These are phyloP conservation scores for Sporodiniella umbellata DNA, from an alignment of 371 early-diverging fungal genomes.

Conservation along the genomic window DNA sequence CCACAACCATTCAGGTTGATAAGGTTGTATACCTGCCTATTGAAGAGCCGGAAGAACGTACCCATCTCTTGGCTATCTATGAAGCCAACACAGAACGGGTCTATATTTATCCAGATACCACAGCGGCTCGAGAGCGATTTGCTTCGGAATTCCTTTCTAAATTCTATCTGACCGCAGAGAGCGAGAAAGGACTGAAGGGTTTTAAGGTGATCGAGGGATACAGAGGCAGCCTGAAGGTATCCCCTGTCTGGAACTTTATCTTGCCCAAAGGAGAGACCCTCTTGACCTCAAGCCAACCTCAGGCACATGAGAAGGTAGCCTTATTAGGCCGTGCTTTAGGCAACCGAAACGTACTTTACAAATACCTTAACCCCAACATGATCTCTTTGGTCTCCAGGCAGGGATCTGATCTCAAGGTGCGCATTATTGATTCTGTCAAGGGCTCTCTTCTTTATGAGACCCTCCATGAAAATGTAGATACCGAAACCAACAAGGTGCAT, in stretches of 20 bases:
- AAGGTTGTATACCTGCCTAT: conserved; percentile 61
- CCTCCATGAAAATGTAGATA: conserved; percentile 64
- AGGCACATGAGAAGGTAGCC: conserved; percentile 62
- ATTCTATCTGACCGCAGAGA: conserved; percentile 58
- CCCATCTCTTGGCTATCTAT: conserved; percentile 57
- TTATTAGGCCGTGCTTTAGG: conserved; percentile 90
- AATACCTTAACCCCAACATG: conserved; percentile 93
- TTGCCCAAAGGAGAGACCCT: conserved; percentile 59
- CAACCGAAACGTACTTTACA: conserved; percentile 92
- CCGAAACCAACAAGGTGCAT: conserved; percentile 53
- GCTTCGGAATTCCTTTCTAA: conserved; percentile 32
- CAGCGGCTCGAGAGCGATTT: conserved; percentile 49
- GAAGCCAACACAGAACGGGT: conserved; percentile 60
- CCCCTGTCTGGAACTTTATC: conserved; percentile 57
- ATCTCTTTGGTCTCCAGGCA: conserved; percentile 62
- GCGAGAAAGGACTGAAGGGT: conserved; percentile 39
- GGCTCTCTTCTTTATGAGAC: conserved; percentile 78
- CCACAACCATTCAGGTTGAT: conserved; percentile 45
- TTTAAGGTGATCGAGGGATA: conserved; percentile 52
- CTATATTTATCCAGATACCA: conserved; percentile 59
- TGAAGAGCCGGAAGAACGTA: conserved; percentile 68
- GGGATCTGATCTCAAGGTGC: conserved; percentile 45
- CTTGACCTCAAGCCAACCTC: conserved; percentile 40
- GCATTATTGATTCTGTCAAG: conserved; percentile 84
- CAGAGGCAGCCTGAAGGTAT: conserved; percentile 49